Evolutionary conservation across 495 filamentous ascomycete species (phyloP).

Genomic region (Cetradonia linearis): DNA sequence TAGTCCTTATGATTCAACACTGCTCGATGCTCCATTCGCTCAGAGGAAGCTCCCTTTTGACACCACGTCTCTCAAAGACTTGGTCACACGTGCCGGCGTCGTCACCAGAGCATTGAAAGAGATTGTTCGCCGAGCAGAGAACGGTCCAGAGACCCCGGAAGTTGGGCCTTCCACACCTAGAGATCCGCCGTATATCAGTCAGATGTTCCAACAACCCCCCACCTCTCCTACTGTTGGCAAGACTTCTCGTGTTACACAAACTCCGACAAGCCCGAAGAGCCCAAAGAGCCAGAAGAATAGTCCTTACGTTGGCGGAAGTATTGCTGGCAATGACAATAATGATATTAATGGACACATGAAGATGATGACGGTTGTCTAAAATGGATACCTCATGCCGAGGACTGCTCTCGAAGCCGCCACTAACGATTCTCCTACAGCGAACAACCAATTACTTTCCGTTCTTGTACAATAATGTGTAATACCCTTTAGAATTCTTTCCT

Average conservation of each 20-base stretch:
- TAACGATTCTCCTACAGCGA: neutral
- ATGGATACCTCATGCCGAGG: neutral
- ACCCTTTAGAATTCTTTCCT: conserved; percentile 12
- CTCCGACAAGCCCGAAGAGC: conserved; percentile 35
- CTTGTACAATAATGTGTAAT: conserved; percentile 14
- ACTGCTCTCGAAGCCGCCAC: neutral
- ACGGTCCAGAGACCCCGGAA: conserved; percentile 50
- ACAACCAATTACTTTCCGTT: conserved; percentile 8
- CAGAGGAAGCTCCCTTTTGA: conserved; percentile 82
- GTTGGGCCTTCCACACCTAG: conserved; percentile 36
- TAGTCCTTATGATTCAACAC: conserved; percentile 39
- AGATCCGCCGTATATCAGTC: conserved; percentile 50
- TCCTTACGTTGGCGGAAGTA: conserved; percentile 40
- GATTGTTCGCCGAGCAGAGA: conserved; percentile 68
- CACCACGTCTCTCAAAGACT: conserved; percentile 74
- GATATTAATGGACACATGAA: conserved; percentile 50
- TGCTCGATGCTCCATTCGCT: conserved; percentile 35
- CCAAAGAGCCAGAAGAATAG: conserved; percentile 43
- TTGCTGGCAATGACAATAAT: conserved; percentile 41
- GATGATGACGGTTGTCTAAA: conserved; percentile 56
- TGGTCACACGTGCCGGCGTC: conserved; percentile 73
- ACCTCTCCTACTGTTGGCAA: conserved; percentile 37
- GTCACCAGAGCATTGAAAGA: conserved; percentile 65
- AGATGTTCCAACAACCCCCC: conserved; percentile 51
- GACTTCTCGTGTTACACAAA: conserved; percentile 23